phyloP scores from a whole-genome alignment of 1,284 basidiomycete genomes.

The Coniferiporia sulphurascens region DNA sequence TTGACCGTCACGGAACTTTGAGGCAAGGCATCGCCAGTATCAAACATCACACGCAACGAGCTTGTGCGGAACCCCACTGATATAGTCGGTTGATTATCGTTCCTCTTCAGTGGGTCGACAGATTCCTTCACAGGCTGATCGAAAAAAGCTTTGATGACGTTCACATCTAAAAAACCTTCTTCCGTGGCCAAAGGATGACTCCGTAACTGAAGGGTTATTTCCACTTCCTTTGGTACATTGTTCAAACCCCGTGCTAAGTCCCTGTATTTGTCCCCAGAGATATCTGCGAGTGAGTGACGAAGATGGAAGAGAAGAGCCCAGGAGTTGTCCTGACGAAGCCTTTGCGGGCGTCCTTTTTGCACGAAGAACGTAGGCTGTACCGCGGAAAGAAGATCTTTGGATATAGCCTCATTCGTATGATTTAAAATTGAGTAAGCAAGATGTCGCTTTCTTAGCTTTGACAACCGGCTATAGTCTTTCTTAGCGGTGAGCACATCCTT shows the following conservation, averaged over 20 bases:
- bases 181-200: conserved; percentile 10
- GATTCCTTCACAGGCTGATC: neutral
- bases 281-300: conserved; percentile 46
- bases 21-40: neutral
- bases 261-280: neutral
- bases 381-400: conserved; percentile 70
- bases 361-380: conserved; percentile 78
- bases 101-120: neutral
- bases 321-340: conserved; percentile 54
- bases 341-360: conserved; percentile 61
- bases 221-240: neutral
- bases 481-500: neutral
- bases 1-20: conserved; percentile 8
- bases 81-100: conserved; percentile 3
- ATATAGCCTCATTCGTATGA: conserved; percentile 41
- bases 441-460: conserved; percentile 12
- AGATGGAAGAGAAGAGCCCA: conserved; percentile 74
- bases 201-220: conserved; percentile 1
- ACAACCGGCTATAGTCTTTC: neutral
- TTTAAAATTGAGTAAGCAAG: conserved; percentile 46
- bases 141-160: conserved; percentile 8
- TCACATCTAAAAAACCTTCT: conserved; percentile 7
- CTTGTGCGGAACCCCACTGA: conserved; percentile 1
- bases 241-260: neutral
- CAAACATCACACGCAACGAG: neutral